phyloP scores from a whole-genome alignment of 257 asterid genomes.

The Thymus mandschuricus region DNA sequence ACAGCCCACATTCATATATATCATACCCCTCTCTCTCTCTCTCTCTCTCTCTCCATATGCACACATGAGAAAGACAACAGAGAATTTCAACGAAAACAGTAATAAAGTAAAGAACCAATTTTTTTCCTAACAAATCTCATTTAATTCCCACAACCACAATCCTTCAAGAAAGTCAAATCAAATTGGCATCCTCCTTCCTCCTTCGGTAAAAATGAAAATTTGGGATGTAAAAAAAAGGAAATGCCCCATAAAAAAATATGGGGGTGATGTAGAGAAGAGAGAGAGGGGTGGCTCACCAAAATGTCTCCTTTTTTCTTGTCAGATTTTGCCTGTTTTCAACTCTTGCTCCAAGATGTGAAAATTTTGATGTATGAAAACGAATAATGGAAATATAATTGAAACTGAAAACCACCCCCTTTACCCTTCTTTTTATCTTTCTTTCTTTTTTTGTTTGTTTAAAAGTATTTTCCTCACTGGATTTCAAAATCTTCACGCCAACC shows the following conservation, averaged over 20 bases:
- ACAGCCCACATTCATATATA: too few relatives aligned
- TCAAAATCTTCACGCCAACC: slow-evolving; percentile 62
- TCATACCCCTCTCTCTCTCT: too few relatives aligned
- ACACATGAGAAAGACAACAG: too few relatives aligned
- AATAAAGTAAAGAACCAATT: too few relatives aligned
- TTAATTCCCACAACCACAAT: neutral
- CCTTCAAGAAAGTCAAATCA: slow-evolving; percentile 22
- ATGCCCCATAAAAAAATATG: slow-evolving; percentile 15
- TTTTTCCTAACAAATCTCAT: neutral
- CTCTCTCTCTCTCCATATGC: too few relatives aligned
- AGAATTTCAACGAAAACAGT: too few relatives aligned
- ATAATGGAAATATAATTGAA: slow-evolving; percentile 2
- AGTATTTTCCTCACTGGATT: slow-evolving; percentile 29
- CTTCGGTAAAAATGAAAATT: neutral
- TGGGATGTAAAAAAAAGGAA: slow-evolving; percentile 12
- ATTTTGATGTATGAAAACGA: neutral
- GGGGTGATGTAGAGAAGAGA: neutral
- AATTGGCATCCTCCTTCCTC: slow-evolving; percentile 3
- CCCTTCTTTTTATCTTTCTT: neutral
- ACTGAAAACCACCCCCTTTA: neutral
- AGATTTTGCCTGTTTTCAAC: slow-evolving; percentile 38
- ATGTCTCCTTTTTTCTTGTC: slow-evolving; percentile 35
- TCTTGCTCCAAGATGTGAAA: slow-evolving; percentile 30
- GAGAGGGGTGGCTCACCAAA: slow-evolving; percentile 39
- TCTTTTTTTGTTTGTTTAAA: neutral